Evolutionary conservation across 2,329 filamentous ascomycete genomes (phyloP), one percentile per base, ranked within the genome.

Genomic region (Fusarium sp.): DNA sequence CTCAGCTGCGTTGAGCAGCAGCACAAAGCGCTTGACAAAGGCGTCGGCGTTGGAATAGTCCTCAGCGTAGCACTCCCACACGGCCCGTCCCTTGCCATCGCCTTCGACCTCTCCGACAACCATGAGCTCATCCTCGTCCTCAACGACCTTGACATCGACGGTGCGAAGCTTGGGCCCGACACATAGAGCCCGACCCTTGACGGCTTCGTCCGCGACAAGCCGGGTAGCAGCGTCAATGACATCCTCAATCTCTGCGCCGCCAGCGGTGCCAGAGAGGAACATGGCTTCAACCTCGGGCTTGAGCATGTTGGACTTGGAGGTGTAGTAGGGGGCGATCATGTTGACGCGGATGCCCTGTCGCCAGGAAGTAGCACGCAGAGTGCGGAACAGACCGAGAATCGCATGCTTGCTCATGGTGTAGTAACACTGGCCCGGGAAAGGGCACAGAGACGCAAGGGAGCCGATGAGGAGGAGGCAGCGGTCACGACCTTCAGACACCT

Each of bases 381-480:
- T 85, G 50, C 91, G 86, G 80, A 91, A 93, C 37, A 93, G 82
- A 0, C 91, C 92, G 12, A 92, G 84, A 0, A 94, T 87, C 22
- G 86, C 91, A 81, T 94, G 92, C 79, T 94, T 94, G 52, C 89
- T 87, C 35, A 88, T 85, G 27, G 86, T 85, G 80, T 94, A 94
- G 66, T 90, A 86, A 7, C 83, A 76, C 70, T 85, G 81, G 45
- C 83, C 82, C 3, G 86, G 81, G 33, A 88, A 78, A 4, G 86
- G 81, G n/a, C 77, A 63, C 5, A 90, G 68, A 12, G 88, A 89
- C 1, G 91, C 91, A 37, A 93, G 83, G 11, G 90, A 92, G 43
- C 91, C 90, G 54, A 93, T 81, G 25, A 94, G 83, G 17, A 94
- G 83, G 45, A 94, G 78, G 80, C 91, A 90, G 37, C 90, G 84